Conservation (phyloP, 257 asterid genomes). For the Fraxinus cuspidata region DNA sequence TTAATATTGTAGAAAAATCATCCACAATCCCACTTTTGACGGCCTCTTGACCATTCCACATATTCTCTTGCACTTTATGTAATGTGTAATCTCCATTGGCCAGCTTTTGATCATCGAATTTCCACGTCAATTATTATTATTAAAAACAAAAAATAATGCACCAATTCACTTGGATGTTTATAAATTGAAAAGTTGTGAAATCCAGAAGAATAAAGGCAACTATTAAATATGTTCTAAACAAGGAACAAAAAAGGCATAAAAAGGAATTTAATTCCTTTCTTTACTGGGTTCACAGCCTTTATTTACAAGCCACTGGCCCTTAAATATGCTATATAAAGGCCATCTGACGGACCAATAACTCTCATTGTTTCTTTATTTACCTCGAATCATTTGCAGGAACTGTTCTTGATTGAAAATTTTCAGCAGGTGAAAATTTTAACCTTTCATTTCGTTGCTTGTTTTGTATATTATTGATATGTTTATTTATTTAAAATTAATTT, state of each 20-base stretch:
- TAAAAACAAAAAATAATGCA: background rate
- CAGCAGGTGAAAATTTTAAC: background rate
- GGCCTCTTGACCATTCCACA: background rate
- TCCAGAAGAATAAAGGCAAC: background rate
- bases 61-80: background rate
- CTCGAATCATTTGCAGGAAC: background rate
- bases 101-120: background rate
- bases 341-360: background rate
- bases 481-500: background rate
- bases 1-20: background rate
- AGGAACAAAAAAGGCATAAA: background rate
- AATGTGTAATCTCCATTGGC: background rate
- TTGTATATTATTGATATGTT: background rate
- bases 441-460: background rate
- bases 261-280: constrained; percentile 4
- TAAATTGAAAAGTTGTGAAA: background rate
- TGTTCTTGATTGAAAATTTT: background rate
- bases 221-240: background rate
- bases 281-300: background rate
- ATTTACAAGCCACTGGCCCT: background rate
- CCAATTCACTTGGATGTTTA: background rate
- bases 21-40: background rate
- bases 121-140: background rate
- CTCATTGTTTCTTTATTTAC: background rate
- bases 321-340: background rate